Percentiles rank a stretch among this genome's conserved stretches.
Conservation (phyloP, 805 yeast species). For the Millerozyma miso region DNA sequence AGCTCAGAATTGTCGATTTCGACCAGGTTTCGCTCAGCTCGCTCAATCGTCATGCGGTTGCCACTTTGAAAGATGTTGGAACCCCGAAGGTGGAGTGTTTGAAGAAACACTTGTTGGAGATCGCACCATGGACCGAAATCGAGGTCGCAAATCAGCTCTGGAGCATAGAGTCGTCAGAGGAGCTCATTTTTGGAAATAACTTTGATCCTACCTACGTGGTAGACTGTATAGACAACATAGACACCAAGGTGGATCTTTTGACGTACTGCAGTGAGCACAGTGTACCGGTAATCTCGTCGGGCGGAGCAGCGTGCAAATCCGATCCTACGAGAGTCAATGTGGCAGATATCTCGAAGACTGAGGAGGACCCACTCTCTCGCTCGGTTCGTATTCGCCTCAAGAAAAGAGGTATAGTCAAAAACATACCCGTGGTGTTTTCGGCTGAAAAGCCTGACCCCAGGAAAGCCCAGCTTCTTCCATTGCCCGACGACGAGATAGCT, state of each 20-base stretch:
- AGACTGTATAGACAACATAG: conserved; percentile 95
- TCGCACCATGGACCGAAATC: conserved; percentile 93
- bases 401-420: conserved; percentile 67
- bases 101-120: conserved; percentile 56
- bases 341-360: conserved; percentile 83
- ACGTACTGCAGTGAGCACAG: conserved; percentile 60
- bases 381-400: conserved; percentile 81
- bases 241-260: conserved; percentile 90
- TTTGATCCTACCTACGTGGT: conserved; percentile 72
- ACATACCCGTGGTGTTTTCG: conserved; percentile 85
- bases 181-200: conserved; percentile 47
- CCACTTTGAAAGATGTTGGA: conserved; percentile 89
- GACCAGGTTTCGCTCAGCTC: conserved; percentile 95
- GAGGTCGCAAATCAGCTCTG: conserved; percentile 78
- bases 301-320: conserved; percentile 97
- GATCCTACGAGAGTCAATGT: conserved; percentile 90
- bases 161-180: conserved; percentile 61
- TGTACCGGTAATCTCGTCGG: conserved; percentile 77
- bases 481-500: conserved; percentile 74
- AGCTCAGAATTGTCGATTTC: conserved; percentile 79
- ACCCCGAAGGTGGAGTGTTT: conserved; percentile 82
- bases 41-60: conserved; percentile 91
- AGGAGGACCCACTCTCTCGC: conserved; percentile 90
- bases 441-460: conserved; percentile 96
- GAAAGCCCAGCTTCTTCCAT: conserved; percentile 82